phyloP scores from a whole-genome alignment of 1,139 yeast species.

The Yamadazyma aaseri region DNA sequence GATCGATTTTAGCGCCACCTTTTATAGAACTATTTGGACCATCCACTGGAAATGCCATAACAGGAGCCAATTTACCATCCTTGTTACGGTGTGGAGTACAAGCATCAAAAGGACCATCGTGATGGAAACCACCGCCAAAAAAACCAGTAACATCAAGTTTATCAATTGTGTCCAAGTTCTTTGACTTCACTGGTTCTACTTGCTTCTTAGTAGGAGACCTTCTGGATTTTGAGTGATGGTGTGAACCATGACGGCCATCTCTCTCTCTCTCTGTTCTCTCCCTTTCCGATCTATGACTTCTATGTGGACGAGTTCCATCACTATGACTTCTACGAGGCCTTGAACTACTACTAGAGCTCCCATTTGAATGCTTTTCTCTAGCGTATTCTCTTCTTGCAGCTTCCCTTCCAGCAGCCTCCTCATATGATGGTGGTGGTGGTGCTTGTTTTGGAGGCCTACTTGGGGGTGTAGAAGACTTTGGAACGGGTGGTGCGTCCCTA shows the following conservation, averaged over 20 bases:
- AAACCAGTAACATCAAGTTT: constrained; percentile 93
- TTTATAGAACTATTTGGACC: constrained; percentile 89
- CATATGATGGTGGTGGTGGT: constrained; percentile 53
- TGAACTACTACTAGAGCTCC: constrained; percentile 18
- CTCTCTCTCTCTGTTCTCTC: constrained; percentile 10
- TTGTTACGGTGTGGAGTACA: constrained; percentile 95
- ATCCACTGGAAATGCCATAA: constrained; percentile 89
- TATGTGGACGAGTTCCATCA: constrained; percentile 10
- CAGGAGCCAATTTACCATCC: constrained; percentile 80
- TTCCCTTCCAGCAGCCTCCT: constrained; percentile 62
- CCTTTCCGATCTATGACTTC: constrained; percentile 11
- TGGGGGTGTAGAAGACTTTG: constrained; percentile 25
- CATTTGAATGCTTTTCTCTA: constrained; percentile 43
- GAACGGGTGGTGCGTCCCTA: constrained; percentile 36
- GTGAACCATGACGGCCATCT: constrained; percentile 9
- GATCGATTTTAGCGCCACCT: constrained; percentile 50
- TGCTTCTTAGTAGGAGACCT: constrained; percentile 37
- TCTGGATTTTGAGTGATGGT: constrained; percentile 14
- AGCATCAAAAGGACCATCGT: constrained; percentile 98
- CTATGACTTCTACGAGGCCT: constrained; percentile 19
- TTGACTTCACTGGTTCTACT: constrained; percentile 46
- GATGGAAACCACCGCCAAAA: constrained; percentile 95
- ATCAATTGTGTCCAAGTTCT: constrained; percentile 87
- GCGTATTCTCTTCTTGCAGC: constrained; percentile 46
- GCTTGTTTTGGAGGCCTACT: constrained; percentile 33